Evolutionary conservation across 129 eudicot species (phyloP), one percentile per base, ranked within the genome.

Genomic region (Flaveria robusta): DNA sequence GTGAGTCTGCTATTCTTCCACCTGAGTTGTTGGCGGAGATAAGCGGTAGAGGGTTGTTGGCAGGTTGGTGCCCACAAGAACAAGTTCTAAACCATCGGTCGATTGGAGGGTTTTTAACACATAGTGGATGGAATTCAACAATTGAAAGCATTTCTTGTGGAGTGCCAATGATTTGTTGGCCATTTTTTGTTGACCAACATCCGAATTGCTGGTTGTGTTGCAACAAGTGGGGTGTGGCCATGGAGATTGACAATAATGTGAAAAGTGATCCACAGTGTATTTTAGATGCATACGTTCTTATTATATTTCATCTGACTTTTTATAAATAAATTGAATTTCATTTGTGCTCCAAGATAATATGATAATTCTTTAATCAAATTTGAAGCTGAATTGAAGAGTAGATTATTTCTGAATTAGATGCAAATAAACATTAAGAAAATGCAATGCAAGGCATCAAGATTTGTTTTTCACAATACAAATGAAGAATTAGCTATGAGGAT

Each of bases 81-180:
- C 52, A 82, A 51, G 79, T 82, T 59, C 27, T 82, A 15, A 70
- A 47, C 16, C 82, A 81, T 27, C 47, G 41, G 0, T 81, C 84
- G 34, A 59, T 81, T 2, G 81, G 80, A 20, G 81, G 76, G n/a
- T 81, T 59, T 59, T 34, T 81, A 47, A 81, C 84, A 0, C 84
- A 81, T 12, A 27, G 75, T 15, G 80, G 84, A 67, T 80, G 83
- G 83, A 80, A 80, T 29, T 80, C 79, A 9, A 80, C 79, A 3
- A 19, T 80, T 3, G 80, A 81, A 56, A 67, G 84, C 26, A 74
- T 80, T 43, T 73, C 75, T n/a, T 27, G 42, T 29, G 81, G 84
- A 19, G 72, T 68, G 0, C 84, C 84, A 7, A 81, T 81, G 84
- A 74, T 81, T 46, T 81, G 77, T 68, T 74, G 84, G 84, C 84